phyloP scores from a whole-genome alignment of 805 yeast genomes.

The Spencermartinsiella europaea region DNA sequence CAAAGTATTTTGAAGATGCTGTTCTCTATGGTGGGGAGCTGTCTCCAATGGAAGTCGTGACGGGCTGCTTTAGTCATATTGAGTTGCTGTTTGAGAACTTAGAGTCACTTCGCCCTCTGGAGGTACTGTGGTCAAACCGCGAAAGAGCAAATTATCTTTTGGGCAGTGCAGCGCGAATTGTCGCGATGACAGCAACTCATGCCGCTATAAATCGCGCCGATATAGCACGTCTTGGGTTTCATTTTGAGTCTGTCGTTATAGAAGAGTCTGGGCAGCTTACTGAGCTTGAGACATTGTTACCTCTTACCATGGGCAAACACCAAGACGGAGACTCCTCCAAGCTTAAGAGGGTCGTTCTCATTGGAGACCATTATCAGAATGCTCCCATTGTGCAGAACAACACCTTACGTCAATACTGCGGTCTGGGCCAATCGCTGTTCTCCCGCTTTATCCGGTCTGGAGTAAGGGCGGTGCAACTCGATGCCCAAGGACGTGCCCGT shows the following conservation, averaged over 20 bases:
- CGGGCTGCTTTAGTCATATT: conserved; percentile 16
- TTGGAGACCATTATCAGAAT: conserved; percentile 34
- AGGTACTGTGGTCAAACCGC: conserved; percentile 15
- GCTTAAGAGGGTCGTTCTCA: conserved; percentile 29
- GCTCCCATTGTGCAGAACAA: conserved; percentile 24
- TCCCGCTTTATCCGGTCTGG: conserved; percentile 24
- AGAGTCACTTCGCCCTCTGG: conserved; percentile 28
- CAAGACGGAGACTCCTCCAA: background rate
- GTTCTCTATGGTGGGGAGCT: background rate
- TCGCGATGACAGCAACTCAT: conserved; percentile 27
- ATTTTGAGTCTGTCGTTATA: conserved; percentile 31
- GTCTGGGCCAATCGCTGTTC: conserved; percentile 26
- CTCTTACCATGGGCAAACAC: conserved; percentile 21
- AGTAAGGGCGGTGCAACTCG: conserved; percentile 17
- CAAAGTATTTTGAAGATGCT: background rate
- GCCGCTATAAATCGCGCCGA: conserved; percentile 17
- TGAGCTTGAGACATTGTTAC: conserved; percentile 31
- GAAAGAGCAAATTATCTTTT: conserved; percentile 27
- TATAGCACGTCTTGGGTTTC: conserved; percentile 17
- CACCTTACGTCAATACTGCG: conserved; percentile 13
- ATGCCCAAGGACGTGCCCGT: conserved; percentile 26
- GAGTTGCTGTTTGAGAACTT: conserved; percentile 24
- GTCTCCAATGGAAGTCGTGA: background rate
- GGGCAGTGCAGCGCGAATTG: conserved; percentile 21
- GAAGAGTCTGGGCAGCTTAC: conserved; percentile 33